Evolutionary conservation across 2,329 filamentous ascomycete genomes (phyloP).

Genomic region (Colletotrichum endophyticum): DNA sequence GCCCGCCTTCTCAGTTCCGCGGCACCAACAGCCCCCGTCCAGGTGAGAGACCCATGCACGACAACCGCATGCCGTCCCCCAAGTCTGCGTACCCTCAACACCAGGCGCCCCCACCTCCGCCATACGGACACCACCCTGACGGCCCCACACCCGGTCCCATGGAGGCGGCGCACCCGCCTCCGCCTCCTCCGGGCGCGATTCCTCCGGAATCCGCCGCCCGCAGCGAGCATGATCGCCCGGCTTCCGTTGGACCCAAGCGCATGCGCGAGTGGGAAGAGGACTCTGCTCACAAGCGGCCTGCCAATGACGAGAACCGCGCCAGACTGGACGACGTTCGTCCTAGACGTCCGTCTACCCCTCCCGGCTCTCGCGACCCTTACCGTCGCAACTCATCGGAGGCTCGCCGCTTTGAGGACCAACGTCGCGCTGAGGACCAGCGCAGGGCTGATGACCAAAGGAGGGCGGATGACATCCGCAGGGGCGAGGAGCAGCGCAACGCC

Average conservation of each 20-base stretch:
- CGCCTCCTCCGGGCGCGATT: slow-evolving; percentile 55
- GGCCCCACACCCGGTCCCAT: slow-evolving; percentile 61
- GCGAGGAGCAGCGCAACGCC: slow-evolving; percentile 69
- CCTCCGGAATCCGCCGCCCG: slow-evolving; percentile 70
- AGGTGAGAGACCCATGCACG: slow-evolving; percentile 81
- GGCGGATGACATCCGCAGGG: slow-evolving; percentile 54
- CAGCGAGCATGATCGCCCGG: slow-evolving; percentile 73
- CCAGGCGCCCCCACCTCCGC: slow-evolving; percentile 51
- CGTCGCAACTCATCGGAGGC: slow-evolving; percentile 80
- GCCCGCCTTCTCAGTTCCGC: slow-evolving; percentile 73
- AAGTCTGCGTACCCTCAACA: slow-evolving; percentile 85
- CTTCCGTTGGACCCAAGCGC: slow-evolving; percentile 82
- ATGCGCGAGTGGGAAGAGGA: slow-evolving; percentile 94
- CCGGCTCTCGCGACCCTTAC: slow-evolving; percentile 62
- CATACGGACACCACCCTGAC: slow-evolving; percentile 77
- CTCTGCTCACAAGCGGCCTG: slow-evolving; percentile 78
- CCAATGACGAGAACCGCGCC: slow-evolving; percentile 85
- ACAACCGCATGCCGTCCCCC: slow-evolving; percentile 89
- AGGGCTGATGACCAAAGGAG: slow-evolving; percentile 65
- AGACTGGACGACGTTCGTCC: slow-evolving; percentile 84
- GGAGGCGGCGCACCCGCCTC: slow-evolving; percentile 59
- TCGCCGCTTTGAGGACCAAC: slow-evolving; percentile 68
- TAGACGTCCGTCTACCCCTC: slow-evolving; percentile 77
- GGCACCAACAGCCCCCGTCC: slow-evolving; percentile 77
- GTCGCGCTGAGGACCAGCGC: slow-evolving; percentile 62